phyloP scores from a whole-genome alignment of 2,329 filamentous ascomycete genomes.

The Polytolypa hystricis region DNA sequence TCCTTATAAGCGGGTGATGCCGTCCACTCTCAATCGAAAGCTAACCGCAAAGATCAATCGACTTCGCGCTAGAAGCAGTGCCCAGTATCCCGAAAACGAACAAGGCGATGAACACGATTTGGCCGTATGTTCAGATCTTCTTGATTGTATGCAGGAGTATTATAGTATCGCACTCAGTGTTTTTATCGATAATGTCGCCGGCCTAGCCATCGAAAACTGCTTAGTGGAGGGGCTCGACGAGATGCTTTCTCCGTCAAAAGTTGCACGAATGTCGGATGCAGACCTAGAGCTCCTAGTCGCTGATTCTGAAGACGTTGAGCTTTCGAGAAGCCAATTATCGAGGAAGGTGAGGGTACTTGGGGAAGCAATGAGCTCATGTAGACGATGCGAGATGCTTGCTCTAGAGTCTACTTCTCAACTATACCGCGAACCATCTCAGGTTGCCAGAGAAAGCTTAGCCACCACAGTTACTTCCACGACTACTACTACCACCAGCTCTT shows the following conservation, averaged over 20 bases:
- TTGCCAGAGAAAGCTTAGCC: too few species aligned
- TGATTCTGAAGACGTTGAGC: slow-evolving; percentile 14
- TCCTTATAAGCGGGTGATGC: slow-evolving; percentile 14
- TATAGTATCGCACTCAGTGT: slow-evolving; percentile 18
- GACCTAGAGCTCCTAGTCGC: slow-evolving; percentile 16
- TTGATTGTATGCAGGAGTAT: slow-evolving; percentile 17
- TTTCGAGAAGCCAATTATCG: slow-evolving; percentile 6
- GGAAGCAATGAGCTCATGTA: slow-evolving; percentile 10
- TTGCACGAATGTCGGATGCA: slow-evolving; percentile 22
- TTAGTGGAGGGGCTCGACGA: slow-evolving; percentile 25
- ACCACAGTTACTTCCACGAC: slow-evolving; percentile 4
- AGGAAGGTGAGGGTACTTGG: slow-evolving; percentile 12
- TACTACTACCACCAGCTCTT: slow-evolving; percentile 3
- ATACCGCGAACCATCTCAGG: slow-evolving; percentile 6
- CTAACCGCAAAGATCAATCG: slow-evolving; percentile 6
- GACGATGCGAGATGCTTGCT: slow-evolving; percentile 12
- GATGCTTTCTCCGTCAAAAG: slow-evolving; percentile 21
- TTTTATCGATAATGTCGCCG: slow-evolving; percentile 28
- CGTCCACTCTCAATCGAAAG: slow-evolving; percentile 12
- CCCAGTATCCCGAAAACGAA: slow-evolving; percentile 2
- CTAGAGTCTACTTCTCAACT: slow-evolving; percentile 10
- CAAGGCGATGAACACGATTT: slow-evolving; percentile 6
- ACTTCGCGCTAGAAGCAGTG: slow-evolving; percentile 5
- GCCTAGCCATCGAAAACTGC: slow-evolving; percentile 28
- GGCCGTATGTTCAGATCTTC: slow-evolving; percentile 10